These are phyloP conservation scores for Dujonia santamariae DNA, from an alignment of 1,139 yeast genomes.

Conservation along the genomic window DNA sequence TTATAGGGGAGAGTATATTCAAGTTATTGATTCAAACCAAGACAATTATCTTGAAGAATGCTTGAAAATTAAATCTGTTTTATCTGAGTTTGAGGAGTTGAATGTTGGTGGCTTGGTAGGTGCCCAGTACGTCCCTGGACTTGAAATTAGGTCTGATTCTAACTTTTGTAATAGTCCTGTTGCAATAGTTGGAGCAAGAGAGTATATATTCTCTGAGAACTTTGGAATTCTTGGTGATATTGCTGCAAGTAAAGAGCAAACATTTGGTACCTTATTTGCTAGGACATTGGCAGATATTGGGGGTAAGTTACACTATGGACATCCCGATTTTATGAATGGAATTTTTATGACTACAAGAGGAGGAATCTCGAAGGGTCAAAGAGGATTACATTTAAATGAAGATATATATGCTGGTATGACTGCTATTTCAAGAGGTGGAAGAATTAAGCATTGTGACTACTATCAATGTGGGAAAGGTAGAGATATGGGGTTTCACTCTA, in stretches of 20 bases:
- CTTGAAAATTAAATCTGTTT: conserved; percentile 69
- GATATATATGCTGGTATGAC: conserved; percentile 92
- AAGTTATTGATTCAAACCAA: conserved; percentile 85
- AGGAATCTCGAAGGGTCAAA: conserved; percentile 87
- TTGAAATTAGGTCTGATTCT: conserved; percentile 32
- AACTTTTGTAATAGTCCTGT: conserved; percentile 34
- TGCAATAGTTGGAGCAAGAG: conserved; percentile 87
- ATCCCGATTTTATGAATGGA: conserved; percentile 83
- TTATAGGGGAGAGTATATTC: conserved; percentile 83
- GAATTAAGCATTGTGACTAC: conserved; percentile 84
- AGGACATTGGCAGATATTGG: conserved; percentile 83
- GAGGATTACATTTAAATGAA: conserved; percentile 80
- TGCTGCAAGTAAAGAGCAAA: conserved; percentile 92
- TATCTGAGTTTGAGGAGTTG: conserved; percentile 77
- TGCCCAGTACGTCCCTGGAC: conserved; percentile 48
- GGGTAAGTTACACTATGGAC: conserved; percentile 88
- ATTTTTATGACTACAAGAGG: conserved; percentile 90
- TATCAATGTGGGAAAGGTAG: conserved; percentile 92
- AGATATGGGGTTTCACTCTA: conserved; percentile 83
- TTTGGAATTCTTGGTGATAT: conserved; percentile 86
- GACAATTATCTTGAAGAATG: conserved; percentile 88
- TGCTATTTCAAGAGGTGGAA: conserved; percentile 77
- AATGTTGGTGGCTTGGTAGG: conserved; percentile 23
- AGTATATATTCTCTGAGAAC: conserved; percentile 82
- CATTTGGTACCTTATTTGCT: conserved; percentile 88